phyloP scores from a whole-genome alignment of 768 basidiomycete genomes.

The Suillus subalutaceus region DNA sequence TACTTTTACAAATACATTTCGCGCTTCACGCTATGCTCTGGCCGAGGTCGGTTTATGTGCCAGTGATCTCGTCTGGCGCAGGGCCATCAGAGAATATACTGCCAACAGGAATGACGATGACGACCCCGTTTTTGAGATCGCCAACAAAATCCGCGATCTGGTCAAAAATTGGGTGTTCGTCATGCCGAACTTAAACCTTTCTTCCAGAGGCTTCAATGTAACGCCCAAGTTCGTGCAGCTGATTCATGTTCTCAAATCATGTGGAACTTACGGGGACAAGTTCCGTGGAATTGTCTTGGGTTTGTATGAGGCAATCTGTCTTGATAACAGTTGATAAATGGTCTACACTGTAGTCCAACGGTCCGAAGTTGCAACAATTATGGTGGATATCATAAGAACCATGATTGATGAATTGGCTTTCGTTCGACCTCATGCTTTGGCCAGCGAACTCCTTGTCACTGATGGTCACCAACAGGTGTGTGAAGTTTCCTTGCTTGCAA shows the following conservation, averaged over 20 bases:
- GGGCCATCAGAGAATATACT: slow-evolving; percentile 43
- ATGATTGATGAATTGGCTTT: slow-evolving; percentile 54
- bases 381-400: slow-evolving; percentile 60
- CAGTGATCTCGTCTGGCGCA: slow-evolving; percentile 71
- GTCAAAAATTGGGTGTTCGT: slow-evolving; percentile 66
- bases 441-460: slow-evolving; percentile 37
- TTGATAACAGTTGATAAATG: slow-evolving; percentile 10
- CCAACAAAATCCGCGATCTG: slow-evolving; percentile 36
- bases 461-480: slow-evolving; percentile 39
- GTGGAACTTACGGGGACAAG: slow-evolving; percentile 50
- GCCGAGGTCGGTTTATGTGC: slow-evolving; percentile 68
- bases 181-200: slow-evolving; percentile 62
- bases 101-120: slow-evolving; percentile 41
- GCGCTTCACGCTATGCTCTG: slow-evolving; percentile 47
- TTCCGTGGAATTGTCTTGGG: slow-evolving; percentile 74
- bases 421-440: slow-evolving; percentile 56
- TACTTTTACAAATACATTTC: slow-evolving; percentile 46
- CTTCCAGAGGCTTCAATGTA: slow-evolving; percentile 65
- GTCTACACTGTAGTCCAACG: slow-evolving; percentile 49
- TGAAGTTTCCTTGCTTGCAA: slow-evolving; percentile 9
- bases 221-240: slow-evolving; percentile 68
- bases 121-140: slow-evolving; percentile 29
- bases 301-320: slow-evolving; percentile 27
- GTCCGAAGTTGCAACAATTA: slow-evolving; percentile 53
- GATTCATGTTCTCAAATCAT: slow-evolving; percentile 59